These are phyloP conservation scores for Candida adriatica DNA, from an alignment of 805 yeast genomes.

Conservation along the genomic window DNA sequence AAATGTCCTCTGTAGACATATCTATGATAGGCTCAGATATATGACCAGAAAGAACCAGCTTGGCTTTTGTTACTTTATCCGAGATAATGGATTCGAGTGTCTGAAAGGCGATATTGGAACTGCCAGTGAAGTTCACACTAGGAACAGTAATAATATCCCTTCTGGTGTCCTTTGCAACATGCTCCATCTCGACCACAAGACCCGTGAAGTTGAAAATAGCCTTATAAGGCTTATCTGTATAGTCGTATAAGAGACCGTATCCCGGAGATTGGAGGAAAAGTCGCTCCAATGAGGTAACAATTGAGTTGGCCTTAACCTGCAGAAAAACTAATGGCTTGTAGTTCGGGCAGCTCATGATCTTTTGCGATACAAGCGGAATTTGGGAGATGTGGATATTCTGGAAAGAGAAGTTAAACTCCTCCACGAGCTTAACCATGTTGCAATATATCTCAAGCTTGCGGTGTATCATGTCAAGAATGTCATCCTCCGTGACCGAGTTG, in stretches of 20 bases:
- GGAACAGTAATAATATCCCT: slow-evolving; percentile 18
- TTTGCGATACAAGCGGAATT: slow-evolving; percentile 17
- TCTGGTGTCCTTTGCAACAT: slow-evolving; percentile 11
- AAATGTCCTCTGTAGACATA: slow-evolving; percentile 32
- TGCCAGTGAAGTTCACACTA: slow-evolving; percentile 28
- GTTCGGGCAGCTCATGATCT: slow-evolving; percentile 15
- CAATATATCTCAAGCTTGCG: slow-evolving; percentile 8
- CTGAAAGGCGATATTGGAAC: slow-evolving; percentile 33
- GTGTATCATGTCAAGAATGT: slow-evolving; percentile 10
- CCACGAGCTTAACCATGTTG: slow-evolving; percentile 12
- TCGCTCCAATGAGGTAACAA: slow-evolving; percentile 22
- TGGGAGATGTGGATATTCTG: slow-evolving; percentile 15
- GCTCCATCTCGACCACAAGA: slow-evolving; percentile 25
- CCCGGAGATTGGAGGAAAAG: slow-evolving; percentile 36
- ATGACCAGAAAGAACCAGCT: slow-evolving; percentile 31
- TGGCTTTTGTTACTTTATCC: slow-evolving; percentile 24
- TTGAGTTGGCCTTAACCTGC: slow-evolving; percentile 16
- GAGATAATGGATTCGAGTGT: slow-evolving; percentile 22
- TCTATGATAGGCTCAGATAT: slow-evolving; percentile 40
- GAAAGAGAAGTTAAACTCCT: slow-evolving; percentile 12
- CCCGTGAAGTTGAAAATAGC: slow-evolving; percentile 32
- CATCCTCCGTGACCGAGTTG: slow-evolving; percentile 10
- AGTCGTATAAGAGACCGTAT: slow-evolving; percentile 34
- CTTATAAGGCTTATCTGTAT: slow-evolving; percentile 37
- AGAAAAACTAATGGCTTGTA: slow-evolving; percentile 20